Evolutionary conservation across 305 asterid species (phyloP).

Genomic region (Fraxinus xanthoxyloides): DNA sequence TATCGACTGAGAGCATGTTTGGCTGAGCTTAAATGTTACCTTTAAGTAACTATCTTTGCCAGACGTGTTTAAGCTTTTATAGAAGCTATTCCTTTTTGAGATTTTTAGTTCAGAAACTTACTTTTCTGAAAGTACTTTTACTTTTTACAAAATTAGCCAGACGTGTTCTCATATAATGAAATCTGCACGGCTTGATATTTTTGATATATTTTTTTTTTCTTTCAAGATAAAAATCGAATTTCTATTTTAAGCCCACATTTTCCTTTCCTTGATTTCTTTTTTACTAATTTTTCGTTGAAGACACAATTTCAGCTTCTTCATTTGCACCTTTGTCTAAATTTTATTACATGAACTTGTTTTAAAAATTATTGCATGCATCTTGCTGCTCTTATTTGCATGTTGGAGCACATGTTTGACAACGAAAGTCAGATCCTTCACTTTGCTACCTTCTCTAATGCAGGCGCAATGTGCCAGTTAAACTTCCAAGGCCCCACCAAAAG

Average conservation of each 20-base stretch:
- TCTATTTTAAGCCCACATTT: background rate
- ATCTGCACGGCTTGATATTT: background rate
- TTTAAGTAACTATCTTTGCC: background rate
- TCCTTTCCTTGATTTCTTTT: background rate
- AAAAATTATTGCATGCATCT: background rate
- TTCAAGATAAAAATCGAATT: background rate
- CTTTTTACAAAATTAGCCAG: background rate
- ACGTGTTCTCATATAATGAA: background rate
- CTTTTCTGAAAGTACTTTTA: background rate
- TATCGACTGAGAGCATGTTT: background rate
- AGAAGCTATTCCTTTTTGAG: background rate
- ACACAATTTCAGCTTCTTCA: background rate
- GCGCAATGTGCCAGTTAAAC: constrained; percentile 38
- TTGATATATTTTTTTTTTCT: background rate
- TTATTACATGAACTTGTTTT: background rate
- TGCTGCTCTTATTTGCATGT: background rate
- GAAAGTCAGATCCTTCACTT: constrained; percentile 1
- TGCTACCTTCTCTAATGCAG: constrained; percentile 41
- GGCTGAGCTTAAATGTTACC: background rate
- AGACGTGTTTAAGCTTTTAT: background rate
- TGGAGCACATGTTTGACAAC: background rate
- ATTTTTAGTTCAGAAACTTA: background rate
- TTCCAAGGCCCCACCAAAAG: constrained; percentile 63
- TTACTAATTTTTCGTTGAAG: background rate
- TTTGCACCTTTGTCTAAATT: background rate